A percentile compares a stretch with the other conserved stretches of the same genome.
Conservation (phyloP, 225 moss, liverwort and hornwort species). For the Anthoceros angustus region DNA sequence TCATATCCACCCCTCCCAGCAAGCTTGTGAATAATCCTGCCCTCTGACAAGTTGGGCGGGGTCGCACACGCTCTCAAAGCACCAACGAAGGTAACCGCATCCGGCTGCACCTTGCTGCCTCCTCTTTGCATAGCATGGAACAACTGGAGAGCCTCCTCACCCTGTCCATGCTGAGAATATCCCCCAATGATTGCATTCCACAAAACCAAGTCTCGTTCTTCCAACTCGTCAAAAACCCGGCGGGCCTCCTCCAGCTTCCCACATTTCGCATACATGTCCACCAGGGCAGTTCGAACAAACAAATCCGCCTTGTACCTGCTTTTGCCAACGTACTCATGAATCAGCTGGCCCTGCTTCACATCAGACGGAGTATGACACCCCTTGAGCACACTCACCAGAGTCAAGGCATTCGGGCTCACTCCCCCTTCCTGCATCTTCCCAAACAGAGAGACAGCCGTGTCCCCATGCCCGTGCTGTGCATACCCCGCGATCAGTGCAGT, state of each 20-base stretch:
- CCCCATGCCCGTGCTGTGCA: neutral
- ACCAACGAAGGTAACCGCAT: neutral
- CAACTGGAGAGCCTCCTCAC: neutral
- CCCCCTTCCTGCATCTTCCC: neutral
- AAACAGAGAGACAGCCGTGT: neutral
- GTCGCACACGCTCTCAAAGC: neutral
- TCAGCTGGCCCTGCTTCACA: neutral
- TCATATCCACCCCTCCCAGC: neutral
- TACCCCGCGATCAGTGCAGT: neutral
- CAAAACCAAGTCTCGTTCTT: neutral
- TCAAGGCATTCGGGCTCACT: neutral
- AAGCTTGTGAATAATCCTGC: neutral
- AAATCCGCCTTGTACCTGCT: neutral
- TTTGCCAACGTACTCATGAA: neutral
- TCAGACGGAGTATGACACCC: neutral
- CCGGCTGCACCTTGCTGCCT: neutral
- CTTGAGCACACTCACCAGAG: neutral
- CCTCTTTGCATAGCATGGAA: neutral
- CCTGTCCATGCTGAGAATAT: neutral
- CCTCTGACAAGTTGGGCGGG: neutral
- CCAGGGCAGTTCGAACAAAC: neutral
- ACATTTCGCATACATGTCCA: neutral
- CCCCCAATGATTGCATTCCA: neutral
- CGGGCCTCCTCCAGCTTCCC: neutral
- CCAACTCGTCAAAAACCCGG: neutral